These are phyloP conservation scores for Curvularia sp. DNA, from an alignment of 2,329 filamentous ascomycete genomes.

Conservation along the genomic window DNA sequence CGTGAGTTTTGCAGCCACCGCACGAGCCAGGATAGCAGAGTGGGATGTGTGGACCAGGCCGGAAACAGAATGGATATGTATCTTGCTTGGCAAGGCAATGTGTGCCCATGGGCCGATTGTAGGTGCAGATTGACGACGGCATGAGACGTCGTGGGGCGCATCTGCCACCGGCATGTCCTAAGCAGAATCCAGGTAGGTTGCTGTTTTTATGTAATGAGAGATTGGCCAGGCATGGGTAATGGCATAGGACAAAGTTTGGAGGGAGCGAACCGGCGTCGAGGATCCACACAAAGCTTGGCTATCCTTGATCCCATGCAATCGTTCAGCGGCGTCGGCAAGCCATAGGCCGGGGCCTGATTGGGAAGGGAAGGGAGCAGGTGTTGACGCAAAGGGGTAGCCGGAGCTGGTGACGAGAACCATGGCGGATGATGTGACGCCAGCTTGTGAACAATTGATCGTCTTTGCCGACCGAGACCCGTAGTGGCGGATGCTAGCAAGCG, in stretches of 20 bases:
- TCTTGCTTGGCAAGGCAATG: background rate
- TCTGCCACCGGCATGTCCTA: constrained; percentile 7
- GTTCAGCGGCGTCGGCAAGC: constrained; percentile 21
- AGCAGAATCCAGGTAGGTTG: constrained; percentile 23
- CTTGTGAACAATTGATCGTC: constrained; percentile 1
- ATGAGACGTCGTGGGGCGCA: constrained; percentile 17
- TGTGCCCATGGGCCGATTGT: background rate
- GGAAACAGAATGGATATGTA: constrained; percentile 7
- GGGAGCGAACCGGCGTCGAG: constrained; percentile 8
- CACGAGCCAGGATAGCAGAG: constrained; percentile 17
- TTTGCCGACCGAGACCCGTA: background rate
- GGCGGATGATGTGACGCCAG: background rate
- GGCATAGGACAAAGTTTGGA: constrained; percentile 18
- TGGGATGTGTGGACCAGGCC: constrained; percentile 27
- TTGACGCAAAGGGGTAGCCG: constrained; percentile 5
- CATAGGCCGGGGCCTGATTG: constrained; percentile 11
- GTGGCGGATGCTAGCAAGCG: constrained; percentile 11
- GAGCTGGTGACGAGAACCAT: constrained; percentile 1
- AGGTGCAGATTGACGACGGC: constrained; percentile 8
- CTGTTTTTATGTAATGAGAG: constrained; percentile 16
- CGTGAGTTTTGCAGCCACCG: constrained; percentile 16
- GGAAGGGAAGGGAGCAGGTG: constrained; percentile 6
- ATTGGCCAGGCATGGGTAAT: constrained; percentile 11
- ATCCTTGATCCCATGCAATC: constrained; percentile 30
- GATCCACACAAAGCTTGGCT: constrained; percentile 36